These are phyloP conservation scores for Euryodendron excelsum DNA, from an alignment of 148 eudicot species.

Conservation along the genomic window DNA sequence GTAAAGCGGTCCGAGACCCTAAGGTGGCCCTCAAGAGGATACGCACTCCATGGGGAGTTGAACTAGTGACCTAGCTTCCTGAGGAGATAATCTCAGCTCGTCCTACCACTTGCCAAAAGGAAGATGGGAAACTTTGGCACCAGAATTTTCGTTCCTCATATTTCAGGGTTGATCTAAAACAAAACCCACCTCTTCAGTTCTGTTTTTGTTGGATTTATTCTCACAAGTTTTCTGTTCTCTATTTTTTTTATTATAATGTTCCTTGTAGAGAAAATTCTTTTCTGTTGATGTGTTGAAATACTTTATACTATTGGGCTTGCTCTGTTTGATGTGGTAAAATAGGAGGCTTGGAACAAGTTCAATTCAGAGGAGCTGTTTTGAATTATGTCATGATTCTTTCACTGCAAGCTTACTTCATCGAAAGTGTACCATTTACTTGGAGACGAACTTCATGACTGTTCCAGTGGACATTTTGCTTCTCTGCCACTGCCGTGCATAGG, in stretches of 20 bases:
- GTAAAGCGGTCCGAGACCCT: too few species aligned
- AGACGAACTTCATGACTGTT: background rate
- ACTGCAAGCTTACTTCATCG: conserved; percentile 2
- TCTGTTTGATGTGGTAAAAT: conserved; percentile 15
- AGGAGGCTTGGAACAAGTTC: conserved; percentile 98
- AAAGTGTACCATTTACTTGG: conserved; percentile 7
- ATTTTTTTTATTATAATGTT: background rate
- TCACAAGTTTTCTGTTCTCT: background rate
- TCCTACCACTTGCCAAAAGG: too few species aligned
- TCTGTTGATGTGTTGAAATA: background rate
- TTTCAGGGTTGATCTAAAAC: too few species aligned
- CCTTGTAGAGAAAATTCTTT: background rate
- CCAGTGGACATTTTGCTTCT: conserved; percentile 5
- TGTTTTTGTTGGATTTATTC: background rate
- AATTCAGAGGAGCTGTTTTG: conserved; percentile 92
- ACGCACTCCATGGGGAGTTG: too few species aligned
- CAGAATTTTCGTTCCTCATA: too few species aligned
- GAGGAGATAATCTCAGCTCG: too few species aligned
- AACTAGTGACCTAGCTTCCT: too few species aligned
- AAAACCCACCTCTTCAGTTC: too few species aligned
- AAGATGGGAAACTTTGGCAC: too few species aligned
- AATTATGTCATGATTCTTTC: conserved; percentile 14
- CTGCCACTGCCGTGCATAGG: conserved; percentile 2
- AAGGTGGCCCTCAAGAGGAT: too few species aligned
- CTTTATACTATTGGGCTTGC: background rate